Percentiles rank a stretch among this genome's conserved stretches.
Evolutionary conservation across 257 asterid species (phyloP).

Genomic region (Salvia miltiorrhiza): DNA sequence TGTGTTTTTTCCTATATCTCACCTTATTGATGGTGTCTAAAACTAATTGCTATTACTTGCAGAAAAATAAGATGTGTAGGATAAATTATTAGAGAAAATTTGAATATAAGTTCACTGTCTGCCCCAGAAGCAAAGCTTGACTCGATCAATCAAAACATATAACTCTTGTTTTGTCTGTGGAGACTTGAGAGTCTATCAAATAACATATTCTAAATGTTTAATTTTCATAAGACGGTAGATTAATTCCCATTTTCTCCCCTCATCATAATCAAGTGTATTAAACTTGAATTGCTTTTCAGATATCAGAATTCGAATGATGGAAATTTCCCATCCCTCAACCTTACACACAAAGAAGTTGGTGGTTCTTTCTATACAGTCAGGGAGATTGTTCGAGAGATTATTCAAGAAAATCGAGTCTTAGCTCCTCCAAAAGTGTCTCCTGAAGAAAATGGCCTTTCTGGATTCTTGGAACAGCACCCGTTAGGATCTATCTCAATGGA

Average conservation of each 20-base stretch:
- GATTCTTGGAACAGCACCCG: slow-evolving; percentile 50
- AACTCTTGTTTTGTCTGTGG: too few relatives aligned
- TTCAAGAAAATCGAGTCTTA: slow-evolving; percentile 84
- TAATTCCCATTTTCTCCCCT: too few relatives aligned
- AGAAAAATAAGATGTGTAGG: too few relatives aligned
- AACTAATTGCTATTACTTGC: too few relatives aligned
- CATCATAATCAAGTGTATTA: too few relatives aligned
- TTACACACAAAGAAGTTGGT: slow-evolving; percentile 93
- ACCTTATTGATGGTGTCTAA: not conserved
- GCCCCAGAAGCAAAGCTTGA: too few relatives aligned
- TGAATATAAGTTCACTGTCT: too few relatives aligned
- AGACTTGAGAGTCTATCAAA: too few relatives aligned
- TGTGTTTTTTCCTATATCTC: not conserved
- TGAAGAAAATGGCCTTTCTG: slow-evolving; percentile 41
- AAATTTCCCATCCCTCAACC: slow-evolving; percentile 75
- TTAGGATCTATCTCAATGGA: slow-evolving; percentile 65
- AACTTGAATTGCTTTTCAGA: slow-evolving; percentile 37
- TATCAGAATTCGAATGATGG: slow-evolving; percentile 65
- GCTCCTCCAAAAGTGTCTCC: slow-evolving; percentile 61
- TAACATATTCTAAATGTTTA: too few relatives aligned
- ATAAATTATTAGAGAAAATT: too few relatives aligned
- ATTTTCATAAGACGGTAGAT: too few relatives aligned
- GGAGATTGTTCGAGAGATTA: slow-evolving; percentile 81
- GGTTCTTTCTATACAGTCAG: slow-evolving; percentile 90
- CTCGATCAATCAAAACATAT: too few relatives aligned